Base-by-base conservation (phyloP, 1,139 yeast genomes). In the Casaregolazyma lundiana region DNA sequence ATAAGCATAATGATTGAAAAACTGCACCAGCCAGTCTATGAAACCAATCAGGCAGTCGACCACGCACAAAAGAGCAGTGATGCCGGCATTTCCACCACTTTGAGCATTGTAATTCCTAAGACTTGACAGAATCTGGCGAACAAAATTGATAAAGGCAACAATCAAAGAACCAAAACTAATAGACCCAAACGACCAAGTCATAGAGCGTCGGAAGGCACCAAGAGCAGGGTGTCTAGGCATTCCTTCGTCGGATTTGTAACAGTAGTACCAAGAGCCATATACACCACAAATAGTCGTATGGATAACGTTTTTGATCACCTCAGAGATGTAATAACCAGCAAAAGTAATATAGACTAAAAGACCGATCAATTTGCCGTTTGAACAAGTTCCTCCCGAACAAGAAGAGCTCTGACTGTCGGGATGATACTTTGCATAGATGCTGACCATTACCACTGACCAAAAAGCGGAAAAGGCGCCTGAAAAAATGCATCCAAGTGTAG, bases 1-100 rank as follows among this genome's bases (percentile, higher is more conserved):
- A 64, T 85, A 87, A 9, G 97, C 95, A 61, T 88, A 90, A 61
- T 85, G 92, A 68, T 90, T 89, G 70, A 90, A 89, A 71, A 86
- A 90, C 55, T 81, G 75, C 20, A 86, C 85, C 58, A 84, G 60
- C 88, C 96, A 85, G 56, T 87, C 88, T 43, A 89, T 65, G 45
- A 84, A 70, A 8, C 80, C 76, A 42, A 83, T 70, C 38, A 86
- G 58, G 65, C 81, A 76, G 55, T 82, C 88, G 40, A 82, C 67
- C 38, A 77, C 67, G 53, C 79, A 70, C 50, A 52, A 52, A 1
- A 80, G 71, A 55, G 81, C 71, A 13, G 78, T 77, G 17, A 79
- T 80, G 62, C 78, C 72, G 35, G 68, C 60, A 47, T 79, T 75
- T 18, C 84, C 84, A 38, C 76, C 74, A 35, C 55, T 55, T 29